Base-by-base conservation (phyloP, 2,329 filamentous ascomycete genomes). In the Orbilia quercus region DNA sequence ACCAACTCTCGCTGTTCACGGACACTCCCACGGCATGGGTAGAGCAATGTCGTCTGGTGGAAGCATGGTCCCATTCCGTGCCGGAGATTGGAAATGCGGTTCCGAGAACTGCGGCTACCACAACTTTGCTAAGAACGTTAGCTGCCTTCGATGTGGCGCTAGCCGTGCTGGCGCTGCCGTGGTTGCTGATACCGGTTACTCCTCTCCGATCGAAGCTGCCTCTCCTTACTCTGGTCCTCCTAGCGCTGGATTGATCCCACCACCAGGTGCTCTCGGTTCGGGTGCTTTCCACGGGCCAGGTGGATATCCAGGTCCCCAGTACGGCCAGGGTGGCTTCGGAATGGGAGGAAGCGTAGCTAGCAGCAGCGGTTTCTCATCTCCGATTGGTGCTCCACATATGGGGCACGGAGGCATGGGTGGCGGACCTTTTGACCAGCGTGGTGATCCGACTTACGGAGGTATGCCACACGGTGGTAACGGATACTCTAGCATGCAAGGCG, bases 91-190 rank as follows among this genome's bases (percentile, higher is more conserved):
- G 95, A 97, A 97, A 82, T 99, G 95, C 80, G 95, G 95, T 65
- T 95, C 95, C 76, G 95, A 99, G 80, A 92, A 93, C 38, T 99
- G 95, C 80, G 92, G 91, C 69, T 99, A 99, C 82, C 95, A 99
- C 84, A 99, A 99, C 84, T 99, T 99, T 80, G 95, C 95, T 75
- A 99, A 99, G 87, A 99, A 99, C 79, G 94, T 98, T 67, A 96
- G 92, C 82, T 99, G 95, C 82, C 87, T 99, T 75, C 91, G 95
- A 72, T 99, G 95, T 80, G 95, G 95, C 80, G 95, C 94, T 59
- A 96, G 92, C 81, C 91, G 95, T 78, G 94, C 94, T 74, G 92
- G 91, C 75, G 95, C 95, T 70, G 93, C 94, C 14, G 91, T 99
- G 55, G 92, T 98, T 67, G 94, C 94, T 28, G 95, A 98, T 81